Percentiles rank a stretch among this genome's conserved stretches.
phyloP scores from a whole-genome alignment of 345 rosid genomes.

The Lumnitzera littorea region DNA sequence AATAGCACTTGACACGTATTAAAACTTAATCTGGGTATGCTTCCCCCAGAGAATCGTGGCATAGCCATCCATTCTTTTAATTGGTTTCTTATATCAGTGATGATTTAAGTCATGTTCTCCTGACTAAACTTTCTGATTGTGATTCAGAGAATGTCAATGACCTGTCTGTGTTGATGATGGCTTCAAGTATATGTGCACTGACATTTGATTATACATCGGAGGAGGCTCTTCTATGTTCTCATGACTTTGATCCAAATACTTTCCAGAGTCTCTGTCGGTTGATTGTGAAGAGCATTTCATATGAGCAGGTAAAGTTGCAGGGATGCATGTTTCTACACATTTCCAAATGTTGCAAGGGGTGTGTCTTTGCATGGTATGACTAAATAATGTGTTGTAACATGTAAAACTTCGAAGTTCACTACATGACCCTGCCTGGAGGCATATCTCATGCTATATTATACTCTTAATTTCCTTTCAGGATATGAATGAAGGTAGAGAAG shows the following conservation, averaged over 20 bases:
- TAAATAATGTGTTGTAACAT: too few relatives aligned
- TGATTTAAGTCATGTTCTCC: neutral
- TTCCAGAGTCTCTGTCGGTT: conserved; percentile 35
- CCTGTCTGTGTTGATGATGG: conserved; percentile 54
- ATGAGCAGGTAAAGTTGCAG: conserved; percentile 32
- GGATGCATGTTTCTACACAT: too few relatives aligned
- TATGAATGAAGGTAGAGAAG: conserved; percentile 22
- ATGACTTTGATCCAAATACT: conserved; percentile 27
- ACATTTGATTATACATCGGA: conserved; percentile 66
- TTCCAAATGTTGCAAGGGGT: too few relatives aligned
- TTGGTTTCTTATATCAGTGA: neutral
- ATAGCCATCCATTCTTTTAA: neutral
- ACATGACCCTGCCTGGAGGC: neutral
- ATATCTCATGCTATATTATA: neutral
- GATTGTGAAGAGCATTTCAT: conserved; percentile 48
- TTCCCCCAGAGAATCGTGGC: too few relatives aligned
- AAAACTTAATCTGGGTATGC: too few relatives aligned
- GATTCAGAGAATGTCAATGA: conserved; percentile 43
- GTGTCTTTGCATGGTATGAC: too few relatives aligned
- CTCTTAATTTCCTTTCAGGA: conserved; percentile 23
- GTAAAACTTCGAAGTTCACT: neutral
- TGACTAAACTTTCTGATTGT: conserved; percentile 4
- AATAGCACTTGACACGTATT: too few relatives aligned
- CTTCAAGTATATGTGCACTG: conserved; percentile 67
- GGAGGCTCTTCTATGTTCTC: conserved; percentile 52